Percentiles rank a stretch among this genome's conserved stretches.
phyloP scores from a whole-genome alignment of 2,329 filamentous ascomycete species.

The Elsinoe ampelina region DNA sequence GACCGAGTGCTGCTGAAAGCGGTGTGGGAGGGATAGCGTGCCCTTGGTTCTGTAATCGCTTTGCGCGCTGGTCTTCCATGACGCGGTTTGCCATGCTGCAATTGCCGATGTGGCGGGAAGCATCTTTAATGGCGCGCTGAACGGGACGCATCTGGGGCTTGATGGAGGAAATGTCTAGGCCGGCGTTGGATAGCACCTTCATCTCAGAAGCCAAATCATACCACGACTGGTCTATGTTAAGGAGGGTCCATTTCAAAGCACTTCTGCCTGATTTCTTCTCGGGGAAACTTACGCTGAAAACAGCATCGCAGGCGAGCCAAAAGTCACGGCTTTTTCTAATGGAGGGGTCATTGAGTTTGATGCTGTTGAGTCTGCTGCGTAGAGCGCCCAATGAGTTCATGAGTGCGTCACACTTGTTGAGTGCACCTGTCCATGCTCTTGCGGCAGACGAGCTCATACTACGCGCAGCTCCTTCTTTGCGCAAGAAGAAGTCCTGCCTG shows the following conservation, averaged over 20 bases:
- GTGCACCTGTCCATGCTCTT: slow-evolving; percentile 59
- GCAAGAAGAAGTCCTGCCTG: slow-evolving; percentile 55
- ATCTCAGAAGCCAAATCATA: slow-evolving; percentile 54
- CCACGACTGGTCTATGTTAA: slow-evolving; percentile 48
- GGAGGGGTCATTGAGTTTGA: slow-evolving; percentile 77
- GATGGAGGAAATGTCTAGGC: slow-evolving; percentile 50
- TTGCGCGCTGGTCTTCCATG: slow-evolving; percentile 41
- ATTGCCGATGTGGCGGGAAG: slow-evolving; percentile 59
- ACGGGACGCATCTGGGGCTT: slow-evolving; percentile 67
- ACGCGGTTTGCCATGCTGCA: slow-evolving; percentile 35
- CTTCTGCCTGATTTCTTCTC: not conserved
- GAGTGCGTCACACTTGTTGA: slow-evolving; percentile 60
- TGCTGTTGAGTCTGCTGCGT: slow-evolving; percentile 61
- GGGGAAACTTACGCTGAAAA: slow-evolving; percentile 44
- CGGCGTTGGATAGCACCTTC: slow-evolving; percentile 35
- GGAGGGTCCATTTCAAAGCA: not conserved
- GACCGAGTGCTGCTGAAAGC: slow-evolving; percentile 77
- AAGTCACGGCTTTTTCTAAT: slow-evolving; percentile 56
- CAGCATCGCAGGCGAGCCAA: slow-evolving; percentile 64
- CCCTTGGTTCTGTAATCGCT: slow-evolving; percentile 27
- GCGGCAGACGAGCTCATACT: slow-evolving; percentile 32
- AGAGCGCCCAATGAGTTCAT: slow-evolving; percentile 66
- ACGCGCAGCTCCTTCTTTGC: slow-evolving; percentile 50
- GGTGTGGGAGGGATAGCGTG: slow-evolving; percentile 61
- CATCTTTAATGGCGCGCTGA: slow-evolving; percentile 74